Conservation (phyloP, 2,329 filamentous ascomycete species). For the Pyrenophora seminiperda region DNA sequence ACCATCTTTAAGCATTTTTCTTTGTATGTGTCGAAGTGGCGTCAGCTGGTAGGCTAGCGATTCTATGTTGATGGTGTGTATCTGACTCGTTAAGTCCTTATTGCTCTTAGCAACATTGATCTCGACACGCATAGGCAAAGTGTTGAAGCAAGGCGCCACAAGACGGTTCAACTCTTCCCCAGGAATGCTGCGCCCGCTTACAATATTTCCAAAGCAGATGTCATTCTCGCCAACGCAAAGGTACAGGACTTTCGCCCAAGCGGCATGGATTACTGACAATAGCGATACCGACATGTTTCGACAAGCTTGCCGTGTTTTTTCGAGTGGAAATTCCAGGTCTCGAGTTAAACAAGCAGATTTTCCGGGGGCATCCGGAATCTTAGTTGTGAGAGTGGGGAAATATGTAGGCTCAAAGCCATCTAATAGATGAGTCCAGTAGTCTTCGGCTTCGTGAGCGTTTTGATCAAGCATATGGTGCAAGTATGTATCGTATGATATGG, state of each 20-base stretch:
- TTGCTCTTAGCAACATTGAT: constrained; percentile 58
- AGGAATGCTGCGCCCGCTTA: constrained; percentile 74
- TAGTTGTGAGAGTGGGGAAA: constrained; percentile 46
- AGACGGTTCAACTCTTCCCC: constrained; percentile 71
- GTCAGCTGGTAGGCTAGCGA: constrained; percentile 74
- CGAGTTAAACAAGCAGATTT: constrained; percentile 32
- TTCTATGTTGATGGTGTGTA: constrained; percentile 67
- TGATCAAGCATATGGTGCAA: constrained; percentile 62
- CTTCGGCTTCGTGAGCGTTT: constrained; percentile 56
- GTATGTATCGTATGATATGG: constrained; percentile 67
- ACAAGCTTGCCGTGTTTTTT: constrained; percentile 27
- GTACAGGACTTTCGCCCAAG: constrained; percentile 71
- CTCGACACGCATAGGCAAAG: constrained; percentile 71
- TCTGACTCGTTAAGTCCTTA: constrained; percentile 61
- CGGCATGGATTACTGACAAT: constrained; percentile 70
- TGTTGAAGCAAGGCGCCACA: constrained; percentile 93
- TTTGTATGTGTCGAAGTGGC: constrained; percentile 73
- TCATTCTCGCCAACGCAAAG: constrained; percentile 63
- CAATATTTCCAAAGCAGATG: constrained; percentile 85
- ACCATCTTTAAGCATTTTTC: constrained; percentile 52
- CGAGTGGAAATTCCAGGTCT: constrained; percentile 29
- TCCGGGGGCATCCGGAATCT: background rate
- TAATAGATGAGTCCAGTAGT: constrained; percentile 70
- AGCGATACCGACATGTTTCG: constrained; percentile 50
- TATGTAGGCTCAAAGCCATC: constrained; percentile 55